phyloP scores from a whole-genome alignment of 2,329 filamentous ascomycete species.

The Scedosporium boydii region DNA sequence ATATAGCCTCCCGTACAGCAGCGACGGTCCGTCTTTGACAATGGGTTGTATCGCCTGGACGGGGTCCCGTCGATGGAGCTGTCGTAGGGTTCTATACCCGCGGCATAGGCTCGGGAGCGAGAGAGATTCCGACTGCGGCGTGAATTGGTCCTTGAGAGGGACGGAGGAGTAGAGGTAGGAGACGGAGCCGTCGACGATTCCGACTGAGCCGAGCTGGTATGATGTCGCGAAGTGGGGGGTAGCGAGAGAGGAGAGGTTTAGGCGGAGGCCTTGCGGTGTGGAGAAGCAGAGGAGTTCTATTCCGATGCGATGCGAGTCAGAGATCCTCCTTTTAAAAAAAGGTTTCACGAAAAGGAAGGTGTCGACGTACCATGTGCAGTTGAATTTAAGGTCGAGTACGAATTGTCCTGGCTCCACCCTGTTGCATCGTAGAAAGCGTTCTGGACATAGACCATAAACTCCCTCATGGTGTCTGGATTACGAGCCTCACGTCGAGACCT shows the following conservation, averaged over 20 bases:
- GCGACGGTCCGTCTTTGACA: constrained; percentile 33
- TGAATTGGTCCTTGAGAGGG: constrained; percentile 56
- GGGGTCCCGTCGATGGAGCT: constrained; percentile 32
- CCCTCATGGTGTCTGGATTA: constrained; percentile 56
- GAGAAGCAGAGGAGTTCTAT: constrained; percentile 78
- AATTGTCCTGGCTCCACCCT: constrained; percentile 85
- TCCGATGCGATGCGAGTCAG: constrained; percentile 9
- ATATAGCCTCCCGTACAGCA: constrained; percentile 72
- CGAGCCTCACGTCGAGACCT: neutral
- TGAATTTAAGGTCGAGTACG: constrained; percentile 76
- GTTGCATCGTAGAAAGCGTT: constrained; percentile 80
- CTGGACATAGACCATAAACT: constrained; percentile 97
- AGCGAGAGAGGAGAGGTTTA: constrained; percentile 84
- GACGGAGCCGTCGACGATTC: constrained; percentile 90
- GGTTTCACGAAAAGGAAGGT: neutral
- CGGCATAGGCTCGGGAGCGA: constrained; percentile 68
- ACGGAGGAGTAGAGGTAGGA: constrained; percentile 93
- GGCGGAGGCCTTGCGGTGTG: constrained; percentile 72
- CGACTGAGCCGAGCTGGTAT: constrained; percentile 82
- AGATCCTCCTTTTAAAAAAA: neutral
- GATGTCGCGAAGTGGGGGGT: constrained; percentile 90
- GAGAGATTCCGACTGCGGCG: constrained; percentile 61
- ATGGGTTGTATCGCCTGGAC: constrained; percentile 14
- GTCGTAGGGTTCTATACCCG: constrained; percentile 72
- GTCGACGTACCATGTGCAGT: constrained; percentile 62